phyloP scores from a whole-genome alignment of 805 yeast species.

The Myxozyma neglecta region DNA sequence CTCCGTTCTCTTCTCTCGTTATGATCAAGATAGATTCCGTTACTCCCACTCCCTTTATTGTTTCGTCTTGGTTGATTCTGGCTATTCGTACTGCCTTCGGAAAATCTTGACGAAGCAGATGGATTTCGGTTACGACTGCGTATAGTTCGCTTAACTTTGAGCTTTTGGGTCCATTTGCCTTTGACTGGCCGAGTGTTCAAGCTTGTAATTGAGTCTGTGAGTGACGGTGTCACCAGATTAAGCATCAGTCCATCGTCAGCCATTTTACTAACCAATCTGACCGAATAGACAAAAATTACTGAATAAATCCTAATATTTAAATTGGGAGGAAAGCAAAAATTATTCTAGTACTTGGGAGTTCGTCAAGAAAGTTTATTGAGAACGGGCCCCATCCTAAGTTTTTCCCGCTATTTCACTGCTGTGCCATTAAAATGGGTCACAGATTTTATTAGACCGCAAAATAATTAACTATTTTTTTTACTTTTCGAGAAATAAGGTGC shows the following conservation, averaged over 20 bases:
- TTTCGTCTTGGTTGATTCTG: not conserved
- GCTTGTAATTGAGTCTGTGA: constrained; percentile 33
- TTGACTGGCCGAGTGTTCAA: constrained; percentile 47
- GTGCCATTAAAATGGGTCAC: not conserved
- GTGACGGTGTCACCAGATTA: constrained; percentile 61
- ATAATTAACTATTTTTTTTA: too few species aligned
- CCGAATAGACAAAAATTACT: not conserved
- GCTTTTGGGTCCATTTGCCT: constrained; percentile 81
- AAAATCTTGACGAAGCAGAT: not conserved
- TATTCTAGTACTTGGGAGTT: constrained; percentile 9
- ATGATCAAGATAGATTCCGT: constrained; percentile 7
- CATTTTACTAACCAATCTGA: constrained; percentile 25
- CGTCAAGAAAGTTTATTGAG: not conserved
- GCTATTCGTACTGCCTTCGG: not conserved
- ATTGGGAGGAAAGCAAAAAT: not conserved
- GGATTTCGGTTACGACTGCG: constrained; percentile 15
- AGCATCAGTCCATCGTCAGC: constrained; percentile 71
- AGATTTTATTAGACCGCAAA: not conserved
- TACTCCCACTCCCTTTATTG: constrained; percentile 22
- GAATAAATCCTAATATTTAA: not conserved
- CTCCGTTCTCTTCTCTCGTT: not conserved
- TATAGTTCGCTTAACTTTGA: constrained; percentile 53
- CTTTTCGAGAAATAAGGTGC: too few species aligned
- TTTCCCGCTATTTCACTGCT: not conserved
- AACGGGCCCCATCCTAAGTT: constrained; percentile 9